These are phyloP conservation scores for Puccinia horiana DNA, from an alignment of 1,284 basidiomycete genomes.

Conservation along the genomic window DNA sequence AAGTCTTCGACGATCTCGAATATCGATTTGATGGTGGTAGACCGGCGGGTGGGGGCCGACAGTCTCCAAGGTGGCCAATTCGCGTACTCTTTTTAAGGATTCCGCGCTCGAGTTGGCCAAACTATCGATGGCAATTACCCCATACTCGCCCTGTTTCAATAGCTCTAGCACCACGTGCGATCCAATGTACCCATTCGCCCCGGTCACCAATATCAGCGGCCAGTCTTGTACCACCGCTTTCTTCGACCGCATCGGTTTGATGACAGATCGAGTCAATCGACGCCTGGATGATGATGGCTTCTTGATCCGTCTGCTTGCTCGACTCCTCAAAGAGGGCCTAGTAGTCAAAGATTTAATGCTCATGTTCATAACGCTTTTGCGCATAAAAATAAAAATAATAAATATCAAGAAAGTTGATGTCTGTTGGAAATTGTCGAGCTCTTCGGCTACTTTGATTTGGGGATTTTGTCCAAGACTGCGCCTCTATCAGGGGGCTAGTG, in stretches of 20 bases:
- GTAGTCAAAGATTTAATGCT: neutral
- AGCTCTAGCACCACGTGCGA: conserved; percentile 45
- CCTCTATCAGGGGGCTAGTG: neutral
- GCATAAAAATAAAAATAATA: neutral
- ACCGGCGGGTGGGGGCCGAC: conserved; percentile 10
- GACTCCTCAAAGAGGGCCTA: neutral
- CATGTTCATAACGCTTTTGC: neutral
- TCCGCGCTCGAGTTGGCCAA: conserved; percentile 28
- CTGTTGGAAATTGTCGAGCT: neutral
- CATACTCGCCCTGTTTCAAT: conserved; percentile 24
- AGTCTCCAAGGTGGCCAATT: neutral
- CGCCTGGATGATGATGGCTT: neutral
- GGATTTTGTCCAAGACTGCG: neutral
- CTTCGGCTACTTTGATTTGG: neutral
- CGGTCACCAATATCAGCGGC: conserved; percentile 43
- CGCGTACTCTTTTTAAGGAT: conserved; percentile 11
- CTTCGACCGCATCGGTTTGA: neutral
- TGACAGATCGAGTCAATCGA: neutral
- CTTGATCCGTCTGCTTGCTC: conserved; percentile 13
- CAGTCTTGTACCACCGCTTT: conserved; percentile 9
- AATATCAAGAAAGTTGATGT: neutral
- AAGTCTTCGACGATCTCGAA: conserved; percentile 20
- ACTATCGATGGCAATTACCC: conserved; percentile 39
- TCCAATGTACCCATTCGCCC: conserved; percentile 46
- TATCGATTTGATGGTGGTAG: conserved; percentile 37